These are phyloP conservation scores for Candida vaughaniae DNA, from an alignment of 805 yeast species.

Conservation along the genomic window DNA sequence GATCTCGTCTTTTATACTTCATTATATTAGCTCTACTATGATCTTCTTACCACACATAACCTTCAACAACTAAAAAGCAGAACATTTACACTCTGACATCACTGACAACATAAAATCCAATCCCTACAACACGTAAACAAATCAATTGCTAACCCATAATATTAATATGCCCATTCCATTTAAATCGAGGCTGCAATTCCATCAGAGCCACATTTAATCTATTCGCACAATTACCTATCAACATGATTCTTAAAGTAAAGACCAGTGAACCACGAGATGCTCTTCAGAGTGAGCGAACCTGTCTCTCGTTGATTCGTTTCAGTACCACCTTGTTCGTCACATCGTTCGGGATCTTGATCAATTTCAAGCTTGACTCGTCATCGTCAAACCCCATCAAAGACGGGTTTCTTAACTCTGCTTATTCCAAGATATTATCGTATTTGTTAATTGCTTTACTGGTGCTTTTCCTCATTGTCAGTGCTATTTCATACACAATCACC, in stretches of 20 bases:
- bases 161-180: too few relatives aligned
- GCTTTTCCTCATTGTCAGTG: slow-evolving; percentile 37
- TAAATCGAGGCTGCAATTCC: too few relatives aligned
- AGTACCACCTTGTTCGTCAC: slow-evolving; percentile 45
- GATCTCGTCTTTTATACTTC: too few relatives aligned
- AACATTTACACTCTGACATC: too few relatives aligned
- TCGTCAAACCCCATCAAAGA: slow-evolving; percentile 18
- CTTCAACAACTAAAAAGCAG: too few relatives aligned
- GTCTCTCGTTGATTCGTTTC: slow-evolving; percentile 48
- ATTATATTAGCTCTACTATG: too few relatives aligned
- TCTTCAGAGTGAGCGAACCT: slow-evolving; percentile 53
- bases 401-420: slow-evolving; percentile 13
- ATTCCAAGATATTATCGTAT: slow-evolving; percentile 32
- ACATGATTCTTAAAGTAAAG: slow-evolving; percentile 23
- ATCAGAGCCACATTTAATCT: too few relatives aligned
- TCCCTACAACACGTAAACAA: too few relatives aligned
- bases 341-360: slow-evolving; percentile 45
- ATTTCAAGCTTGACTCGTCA: slow-evolving; percentile 44
- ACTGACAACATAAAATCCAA: too few relatives aligned
- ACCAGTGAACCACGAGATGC: slow-evolving; percentile 55
- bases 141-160: too few relatives aligned
- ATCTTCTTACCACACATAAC: too few relatives aligned
- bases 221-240: too few relatives aligned
- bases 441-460: slow-evolving; percentile 38
- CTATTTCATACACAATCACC: slow-evolving; percentile 42